phyloP scores from a whole-genome alignment of 2,329 filamentous ascomycete genomes.

The Dryadomyces sulphureus region DNA sequence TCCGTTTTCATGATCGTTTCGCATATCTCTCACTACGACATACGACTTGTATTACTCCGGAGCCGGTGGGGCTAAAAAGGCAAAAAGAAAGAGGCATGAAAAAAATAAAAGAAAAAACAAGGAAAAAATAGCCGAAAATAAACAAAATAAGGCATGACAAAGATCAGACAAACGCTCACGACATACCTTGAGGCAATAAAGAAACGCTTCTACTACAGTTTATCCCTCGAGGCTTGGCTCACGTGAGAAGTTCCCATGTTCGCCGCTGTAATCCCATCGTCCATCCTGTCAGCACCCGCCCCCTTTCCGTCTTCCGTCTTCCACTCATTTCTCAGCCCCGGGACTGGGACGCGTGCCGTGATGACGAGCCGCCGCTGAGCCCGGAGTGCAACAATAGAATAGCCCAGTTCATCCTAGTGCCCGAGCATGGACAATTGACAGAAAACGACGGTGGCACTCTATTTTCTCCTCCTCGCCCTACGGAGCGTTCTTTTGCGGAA shows the following conservation, averaged over 20 bases:
- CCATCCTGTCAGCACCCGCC: not conserved
- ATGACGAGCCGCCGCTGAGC: not conserved
- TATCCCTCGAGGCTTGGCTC: not conserved
- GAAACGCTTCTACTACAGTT: not conserved
- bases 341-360: not conserved
- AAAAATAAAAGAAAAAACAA: not conserved
- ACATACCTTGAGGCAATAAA: not conserved
- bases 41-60: too few species aligned
- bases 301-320: not conserved
- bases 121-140: too few species aligned
- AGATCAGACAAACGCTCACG: not conserved
- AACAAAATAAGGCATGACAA: not conserved
- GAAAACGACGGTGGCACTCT: constrained; percentile 1
- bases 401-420: constrained; percentile 7
- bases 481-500: not conserved
- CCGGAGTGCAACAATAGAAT: constrained; percentile 2
- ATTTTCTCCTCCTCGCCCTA: not conserved
- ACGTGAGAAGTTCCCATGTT: not conserved
- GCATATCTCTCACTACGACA: not conserved
- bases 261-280: not conserved
- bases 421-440: constrained; percentile 8
- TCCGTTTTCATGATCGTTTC: not conserved
- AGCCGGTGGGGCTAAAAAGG: not conserved
- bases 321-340: not conserved
- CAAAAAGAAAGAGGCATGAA: not conserved